These are phyloP conservation scores for Solanum infundibuliforme DNA, from an alignment of 257 asterid genomes.

Conservation along the genomic window DNA sequence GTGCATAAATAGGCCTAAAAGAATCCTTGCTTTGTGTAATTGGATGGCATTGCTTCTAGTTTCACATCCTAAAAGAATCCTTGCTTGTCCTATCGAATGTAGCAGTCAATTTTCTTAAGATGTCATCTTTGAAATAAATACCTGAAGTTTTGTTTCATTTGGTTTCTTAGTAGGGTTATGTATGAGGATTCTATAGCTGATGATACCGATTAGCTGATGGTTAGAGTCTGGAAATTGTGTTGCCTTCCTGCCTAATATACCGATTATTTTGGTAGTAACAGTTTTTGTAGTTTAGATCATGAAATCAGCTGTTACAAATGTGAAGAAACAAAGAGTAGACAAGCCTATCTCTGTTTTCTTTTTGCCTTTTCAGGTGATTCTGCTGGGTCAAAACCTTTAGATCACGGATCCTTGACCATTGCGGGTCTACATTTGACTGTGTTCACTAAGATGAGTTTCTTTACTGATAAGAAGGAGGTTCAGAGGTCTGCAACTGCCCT, in stretches of 20 bases:
- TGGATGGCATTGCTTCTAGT: not conserved
- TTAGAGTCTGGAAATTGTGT: not conserved
- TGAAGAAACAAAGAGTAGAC: not conserved
- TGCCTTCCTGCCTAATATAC: not conserved
- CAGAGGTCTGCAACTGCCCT: constrained; percentile 94
- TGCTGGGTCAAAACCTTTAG: constrained; percentile 58
- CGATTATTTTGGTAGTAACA: not conserved
- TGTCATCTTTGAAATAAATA: not conserved
- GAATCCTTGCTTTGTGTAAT: not conserved
- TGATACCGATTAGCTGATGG: not conserved
- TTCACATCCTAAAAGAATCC: not conserved
- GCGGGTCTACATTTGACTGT: constrained; percentile 84
- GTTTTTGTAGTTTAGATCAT: not conserved
- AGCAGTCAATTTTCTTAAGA: not conserved
- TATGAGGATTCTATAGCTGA: not conserved
- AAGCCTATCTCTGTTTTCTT: not conserved
- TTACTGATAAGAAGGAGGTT: constrained; percentile 94
- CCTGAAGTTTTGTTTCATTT: not conserved
- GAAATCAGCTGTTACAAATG: not conserved
- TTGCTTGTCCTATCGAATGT: not conserved
- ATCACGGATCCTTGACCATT: constrained; percentile 71
- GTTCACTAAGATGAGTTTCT: constrained; percentile 88
- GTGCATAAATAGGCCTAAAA: not conserved
- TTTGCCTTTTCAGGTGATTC: constrained; percentile 37
- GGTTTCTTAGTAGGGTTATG: not conserved